Percentiles rank a stretch among this genome's conserved stretches.
Evolutionary conservation across 2,329 filamentous ascomycete species (phyloP).

Genomic region (Colletotrichum magnum): DNA sequence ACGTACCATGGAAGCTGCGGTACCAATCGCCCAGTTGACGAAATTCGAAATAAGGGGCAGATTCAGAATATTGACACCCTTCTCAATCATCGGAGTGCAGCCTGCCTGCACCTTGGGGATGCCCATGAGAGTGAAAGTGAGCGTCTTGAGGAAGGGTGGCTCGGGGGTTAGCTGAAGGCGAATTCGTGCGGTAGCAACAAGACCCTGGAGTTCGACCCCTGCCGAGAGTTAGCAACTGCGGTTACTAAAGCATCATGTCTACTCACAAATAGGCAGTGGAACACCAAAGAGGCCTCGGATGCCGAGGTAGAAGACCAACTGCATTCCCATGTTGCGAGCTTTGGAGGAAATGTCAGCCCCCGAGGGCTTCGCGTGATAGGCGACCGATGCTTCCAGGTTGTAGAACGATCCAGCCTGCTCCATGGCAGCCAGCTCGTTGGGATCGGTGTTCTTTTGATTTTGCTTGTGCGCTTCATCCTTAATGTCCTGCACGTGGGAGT

Average conservation of each 20-base stretch:
- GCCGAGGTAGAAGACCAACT: slow-evolving; percentile 92
- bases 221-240: slow-evolving; percentile 63
- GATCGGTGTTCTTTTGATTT: slow-evolving; percentile 76
- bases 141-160: slow-evolving; percentile 90
- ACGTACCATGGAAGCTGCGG: slow-evolving; percentile 80
- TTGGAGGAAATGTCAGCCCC: slow-evolving; percentile 80
- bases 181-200: slow-evolving; percentile 78
- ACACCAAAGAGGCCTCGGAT: slow-evolving; percentile 91
- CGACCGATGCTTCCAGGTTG: slow-evolving; percentile 82
- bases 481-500: slow-evolving; percentile 84
- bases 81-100: slow-evolving; percentile 93
- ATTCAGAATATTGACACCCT: slow-evolving; percentile 91
- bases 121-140: slow-evolving; percentile 96
- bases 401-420: slow-evolving; percentile 94
- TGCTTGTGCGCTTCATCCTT: slow-evolving; percentile 73
- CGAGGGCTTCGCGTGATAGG: slow-evolving; percentile 85
- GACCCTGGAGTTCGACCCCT: slow-evolving; percentile 80
- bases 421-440: slow-evolving; percentile 87
- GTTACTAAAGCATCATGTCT: not conserved
- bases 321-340: slow-evolving; percentile 78
- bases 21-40: slow-evolving; percentile 93
- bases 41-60: slow-evolving; percentile 95
- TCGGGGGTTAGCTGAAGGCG: slow-evolving; percentile 85
- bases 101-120: slow-evolving; percentile 90
- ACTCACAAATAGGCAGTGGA: slow-evolving; percentile 81